phyloP scores from a whole-genome alignment of 352 stramenopile species.

The Pythium monospermum region DNA sequence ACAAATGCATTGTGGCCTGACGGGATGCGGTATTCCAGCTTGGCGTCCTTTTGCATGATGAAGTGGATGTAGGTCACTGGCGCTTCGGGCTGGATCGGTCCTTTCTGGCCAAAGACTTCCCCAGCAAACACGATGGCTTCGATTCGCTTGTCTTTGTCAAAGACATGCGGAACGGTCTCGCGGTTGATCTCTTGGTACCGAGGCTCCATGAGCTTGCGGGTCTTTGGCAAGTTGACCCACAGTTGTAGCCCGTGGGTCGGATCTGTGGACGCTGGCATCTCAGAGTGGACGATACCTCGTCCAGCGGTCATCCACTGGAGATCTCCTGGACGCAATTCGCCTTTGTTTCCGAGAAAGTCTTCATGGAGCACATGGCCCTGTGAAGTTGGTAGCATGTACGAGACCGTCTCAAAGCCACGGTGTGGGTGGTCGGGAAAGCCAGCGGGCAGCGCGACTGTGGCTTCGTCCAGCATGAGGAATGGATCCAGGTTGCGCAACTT shows the following conservation, averaged over 20 bases:
- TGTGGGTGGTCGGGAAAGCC: slow-evolving; percentile 86
- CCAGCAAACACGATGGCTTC: slow-evolving; percentile 33
- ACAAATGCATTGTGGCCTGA: slow-evolving; percentile 28
- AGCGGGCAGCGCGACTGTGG: slow-evolving; percentile 29
- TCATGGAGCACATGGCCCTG: slow-evolving; percentile 72
- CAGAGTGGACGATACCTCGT: slow-evolving; percentile 27
- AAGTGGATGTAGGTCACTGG: slow-evolving; percentile 35
- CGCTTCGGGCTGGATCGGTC: slow-evolving; percentile 21
- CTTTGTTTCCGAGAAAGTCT: slow-evolving; percentile 53
- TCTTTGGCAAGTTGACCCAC: slow-evolving; percentile 33
- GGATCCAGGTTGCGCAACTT: slow-evolving; percentile 32
- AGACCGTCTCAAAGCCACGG: slow-evolving; percentile 85
- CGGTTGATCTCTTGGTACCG: slow-evolving; percentile 33
- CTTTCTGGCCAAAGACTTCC: slow-evolving; percentile 26
- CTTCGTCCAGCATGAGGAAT: slow-evolving; percentile 35
- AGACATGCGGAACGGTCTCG: slow-evolving; percentile 20
- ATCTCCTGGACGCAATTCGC: slow-evolving; percentile 25
- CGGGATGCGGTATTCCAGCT: slow-evolving; percentile 25
- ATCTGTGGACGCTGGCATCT: slow-evolving; percentile 23
- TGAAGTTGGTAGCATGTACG: slow-evolving; percentile 56
- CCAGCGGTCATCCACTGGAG: slow-evolving; percentile 39
- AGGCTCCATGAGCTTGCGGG: slow-evolving; percentile 29
- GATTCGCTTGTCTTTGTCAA: slow-evolving; percentile 21
- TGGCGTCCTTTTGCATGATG: slow-evolving; percentile 18
- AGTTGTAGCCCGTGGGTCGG: slow-evolving; percentile 28